These are phyloP conservation scores for Colletotrichum lindemuthianum DNA, from an alignment of 2,329 filamentous ascomycete genomes.

Conservation along the genomic window DNA sequence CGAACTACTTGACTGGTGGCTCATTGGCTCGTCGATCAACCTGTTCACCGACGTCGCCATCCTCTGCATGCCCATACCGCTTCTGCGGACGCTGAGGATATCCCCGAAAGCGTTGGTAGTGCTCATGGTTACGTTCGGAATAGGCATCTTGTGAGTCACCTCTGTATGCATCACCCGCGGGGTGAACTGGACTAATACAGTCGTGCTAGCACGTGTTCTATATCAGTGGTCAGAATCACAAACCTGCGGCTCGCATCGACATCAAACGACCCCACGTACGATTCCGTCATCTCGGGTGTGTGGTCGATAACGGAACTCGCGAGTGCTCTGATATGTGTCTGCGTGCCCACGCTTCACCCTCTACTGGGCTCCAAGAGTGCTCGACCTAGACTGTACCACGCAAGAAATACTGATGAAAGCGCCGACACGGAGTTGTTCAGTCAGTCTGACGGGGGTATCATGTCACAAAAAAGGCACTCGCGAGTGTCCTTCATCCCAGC, in stretches of 20 bases:
- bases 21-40: conserved; percentile 41
- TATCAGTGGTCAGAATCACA: conserved; percentile 44
- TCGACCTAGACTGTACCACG: neutral
- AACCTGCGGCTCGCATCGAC: conserved; percentile 43
- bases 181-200: fast-evolving
- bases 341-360: conserved; percentile 50
- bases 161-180: too few relatives aligned
- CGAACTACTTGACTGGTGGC: conserved; percentile 41
- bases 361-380: conserved; percentile 33
- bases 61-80: conserved; percentile 40
- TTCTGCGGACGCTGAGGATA: conserved; percentile 37
- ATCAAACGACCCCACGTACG: conserved; percentile 45
- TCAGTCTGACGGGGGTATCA: neutral
- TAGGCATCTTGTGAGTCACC: conserved; percentile 41
- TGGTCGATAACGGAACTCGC: conserved; percentile 54
- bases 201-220: conserved; percentile 39
- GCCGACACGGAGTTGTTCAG: conserved; percentile 11
- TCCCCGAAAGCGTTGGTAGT: conserved; percentile 37
- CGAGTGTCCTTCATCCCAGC: neutral
- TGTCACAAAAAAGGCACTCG: neutral
- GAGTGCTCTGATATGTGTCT: conserved; percentile 50
- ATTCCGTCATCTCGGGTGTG: conserved; percentile 42
- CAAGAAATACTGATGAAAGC: neutral
- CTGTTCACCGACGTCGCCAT: conserved; percentile 41
- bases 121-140: conserved; percentile 38